Conservation (phyloP, 768 basidiomycete species). For the Mycena indigotica region DNA sequence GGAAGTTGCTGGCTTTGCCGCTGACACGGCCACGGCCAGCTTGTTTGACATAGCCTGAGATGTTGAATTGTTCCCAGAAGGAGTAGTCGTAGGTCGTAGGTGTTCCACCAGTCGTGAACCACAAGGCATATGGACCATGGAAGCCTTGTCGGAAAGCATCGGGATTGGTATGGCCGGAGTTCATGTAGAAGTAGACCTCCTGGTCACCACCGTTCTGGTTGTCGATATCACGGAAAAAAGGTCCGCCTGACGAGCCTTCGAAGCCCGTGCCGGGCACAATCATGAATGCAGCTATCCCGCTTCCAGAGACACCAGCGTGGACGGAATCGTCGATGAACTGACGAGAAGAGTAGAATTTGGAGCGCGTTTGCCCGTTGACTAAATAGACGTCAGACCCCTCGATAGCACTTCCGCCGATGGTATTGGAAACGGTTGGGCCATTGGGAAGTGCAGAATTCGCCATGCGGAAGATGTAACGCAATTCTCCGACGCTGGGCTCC, state of each 20-base stretch:
- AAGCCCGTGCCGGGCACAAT: slow-evolving; percentile 48
- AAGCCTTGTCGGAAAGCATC: slow-evolving; percentile 48
- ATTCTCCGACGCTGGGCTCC: slow-evolving; percentile 49
- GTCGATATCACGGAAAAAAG: slow-evolving; percentile 54
- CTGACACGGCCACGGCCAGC: no score
- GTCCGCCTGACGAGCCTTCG: slow-evolving; percentile 47
- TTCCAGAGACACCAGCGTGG: slow-evolving; percentile 50
- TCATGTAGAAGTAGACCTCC: slow-evolving; percentile 54
- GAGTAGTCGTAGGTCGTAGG: slow-evolving; percentile 44
- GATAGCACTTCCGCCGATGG: slow-evolving; percentile 45
- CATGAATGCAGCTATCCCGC: slow-evolving; percentile 47
- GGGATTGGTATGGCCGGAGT: slow-evolving; percentile 48
- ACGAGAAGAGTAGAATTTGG: slow-evolving; percentile 52
- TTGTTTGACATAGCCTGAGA: slow-evolving; percentile 46
- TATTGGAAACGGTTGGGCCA: slow-evolving; percentile 40
- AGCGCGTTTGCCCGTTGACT: slow-evolving; percentile 47
- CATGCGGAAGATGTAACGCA: slow-evolving; percentile 51
- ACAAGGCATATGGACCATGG: slow-evolving; percentile 52
- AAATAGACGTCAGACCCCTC: slow-evolving; percentile 51
- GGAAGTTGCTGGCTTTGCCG: no score
- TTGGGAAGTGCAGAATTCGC: slow-evolving; percentile 42
- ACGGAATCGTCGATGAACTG: slow-evolving; percentile 55
- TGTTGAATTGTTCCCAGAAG: slow-evolving; percentile 45
- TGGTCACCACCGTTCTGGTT: slow-evolving; percentile 50
- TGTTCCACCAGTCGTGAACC: slow-evolving; percentile 43